A percentile compares a stretch with the other conserved stretches of the same genome.
phyloP scores from a whole-genome alignment of 345 rosid species.

The Clarkia xantiana region DNA sequence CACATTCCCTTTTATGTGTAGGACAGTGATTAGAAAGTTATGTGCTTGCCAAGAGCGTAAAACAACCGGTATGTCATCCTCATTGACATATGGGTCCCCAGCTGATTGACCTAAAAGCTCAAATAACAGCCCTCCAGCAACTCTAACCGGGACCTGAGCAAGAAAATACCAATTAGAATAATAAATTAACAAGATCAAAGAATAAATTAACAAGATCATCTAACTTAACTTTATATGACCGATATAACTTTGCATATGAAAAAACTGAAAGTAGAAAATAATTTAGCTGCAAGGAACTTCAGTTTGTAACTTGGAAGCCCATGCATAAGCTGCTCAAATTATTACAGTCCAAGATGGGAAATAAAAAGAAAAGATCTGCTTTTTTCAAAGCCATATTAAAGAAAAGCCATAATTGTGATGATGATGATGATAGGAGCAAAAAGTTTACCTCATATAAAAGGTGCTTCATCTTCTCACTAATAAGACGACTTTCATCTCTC shows the following conservation, averaged over 20 bases:
- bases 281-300: too few relatives aligned
- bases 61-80: conserved; percentile 89
- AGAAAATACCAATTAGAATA: neutral
- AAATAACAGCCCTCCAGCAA: conserved; percentile 92
- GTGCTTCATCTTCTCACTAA: conserved; percentile 89
- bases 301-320: neutral
- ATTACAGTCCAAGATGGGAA: neutral
- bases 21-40: conserved; percentile 66
- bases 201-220: too few relatives aligned
- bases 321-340: neutral
- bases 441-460: conserved; percentile 67
- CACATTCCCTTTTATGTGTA: conserved; percentile 66
- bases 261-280: too few relatives aligned
- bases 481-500: conserved; percentile 75
- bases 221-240: too few relatives aligned
- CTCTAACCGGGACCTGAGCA: conserved; percentile 80
- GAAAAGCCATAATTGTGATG: conserved; percentile 4
- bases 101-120: conserved; percentile 96
- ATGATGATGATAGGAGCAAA: neutral
- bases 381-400: neutral
- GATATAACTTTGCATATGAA: too few relatives aligned
- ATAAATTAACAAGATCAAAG: neutral
- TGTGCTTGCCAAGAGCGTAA: conserved; percentile 97
- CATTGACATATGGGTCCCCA: conserved; percentile 78
- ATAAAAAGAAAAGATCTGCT: neutral